These are phyloP conservation scores for Exsudoporus frostii DNA, from an alignment of 768 basidiomycete genomes.

Conservation along the genomic window DNA sequence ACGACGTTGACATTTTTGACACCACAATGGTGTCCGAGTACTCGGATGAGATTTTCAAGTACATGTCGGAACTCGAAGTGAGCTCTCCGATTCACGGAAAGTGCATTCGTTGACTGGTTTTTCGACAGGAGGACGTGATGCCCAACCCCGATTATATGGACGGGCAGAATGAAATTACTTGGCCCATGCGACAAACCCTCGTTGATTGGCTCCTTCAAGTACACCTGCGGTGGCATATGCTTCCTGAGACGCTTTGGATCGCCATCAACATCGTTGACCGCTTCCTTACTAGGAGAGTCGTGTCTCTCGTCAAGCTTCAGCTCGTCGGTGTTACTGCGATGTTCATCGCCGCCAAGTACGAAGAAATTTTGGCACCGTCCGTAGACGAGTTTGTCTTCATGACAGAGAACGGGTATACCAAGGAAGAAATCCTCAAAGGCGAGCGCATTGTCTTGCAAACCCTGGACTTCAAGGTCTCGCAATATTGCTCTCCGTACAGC, in stretches of 20 bases:
- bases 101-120: conserved; percentile 19
- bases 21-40: conserved; percentile 98
- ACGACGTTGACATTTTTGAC: conserved; percentile 67
- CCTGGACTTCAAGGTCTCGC: conserved; percentile 91
- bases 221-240: conserved; percentile 97
- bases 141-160: conserved; percentile 92
- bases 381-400: conserved; percentile 99
- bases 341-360: conserved; percentile 99
- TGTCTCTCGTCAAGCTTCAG: conserved; percentile 87
- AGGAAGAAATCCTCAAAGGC: conserved; percentile 97
- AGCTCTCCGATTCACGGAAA: conserved; percentile 19
- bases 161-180: conserved; percentile 86
- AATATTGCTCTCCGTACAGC: conserved; percentile 98
- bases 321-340: conserved; percentile 98
- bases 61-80: conserved; percentile 94
- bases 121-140: conserved; percentile 74
- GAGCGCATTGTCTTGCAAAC: conserved; percentile 95
- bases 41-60: conserved; percentile 95
- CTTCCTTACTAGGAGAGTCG: conserved; percentile 84
- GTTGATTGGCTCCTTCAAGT: conserved; percentile 99
- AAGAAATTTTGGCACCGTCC: conserved; percentile 95
- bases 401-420: conserved; percentile 92
- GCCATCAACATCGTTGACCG: conserved; percentile 96
- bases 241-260: conserved; percentile 99
- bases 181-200: conserved; percentile 93